Base-by-base conservation (phyloP, 1,284 basidiomycete genomes). In the Ceratobasidium sp. region DNA sequence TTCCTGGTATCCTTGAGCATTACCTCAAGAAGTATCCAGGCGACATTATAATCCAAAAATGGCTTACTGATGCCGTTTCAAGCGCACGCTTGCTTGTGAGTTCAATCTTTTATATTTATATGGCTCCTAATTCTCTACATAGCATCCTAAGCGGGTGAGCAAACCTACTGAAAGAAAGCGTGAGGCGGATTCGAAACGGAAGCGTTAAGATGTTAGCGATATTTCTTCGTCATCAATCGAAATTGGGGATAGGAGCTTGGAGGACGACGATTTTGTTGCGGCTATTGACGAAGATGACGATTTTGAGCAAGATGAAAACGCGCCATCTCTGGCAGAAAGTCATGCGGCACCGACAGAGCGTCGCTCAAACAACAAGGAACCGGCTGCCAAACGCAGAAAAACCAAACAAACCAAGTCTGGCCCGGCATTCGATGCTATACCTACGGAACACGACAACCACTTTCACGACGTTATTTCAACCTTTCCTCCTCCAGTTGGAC, bases 31-130 rank as follows among this genome's bases (percentile, higher is more conserved):
- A 68, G 2, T 68, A 28, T 23, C 20, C 66, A 1, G 66, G 66
- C 1, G 66, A 68, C 18, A 51, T 68, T 49, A 68, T 68, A 18
- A 7, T 68, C 7, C 66, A 68, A 15, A 68, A 67, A 49, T 67
- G 64, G 64, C 44, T 67, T 5, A 2, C 23, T 26, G 64, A 67
- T 23, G 20, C 49, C n/a, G 42, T 46, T 3, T 28, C 42, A 23
- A 39, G 33, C 12, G 64, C 64, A 12, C 23, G 23, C 42, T 28
- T 42, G 10, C 6, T 67, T 20, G 64, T 67, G 44, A 67, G 42
- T 66, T 7, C 10, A 33, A 7, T 12, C 10, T 6, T 33, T 33
- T 7, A 7, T 33, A 60, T 12, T 7, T 60, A 33, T 33, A 20
- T 7, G 3, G 12, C 33, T 28, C n/a, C 23, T 60, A 60, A 60